Evolutionary conservation across 169 alveolate species (phyloP).

Genomic region (Plasmodium falciparum): DNA sequence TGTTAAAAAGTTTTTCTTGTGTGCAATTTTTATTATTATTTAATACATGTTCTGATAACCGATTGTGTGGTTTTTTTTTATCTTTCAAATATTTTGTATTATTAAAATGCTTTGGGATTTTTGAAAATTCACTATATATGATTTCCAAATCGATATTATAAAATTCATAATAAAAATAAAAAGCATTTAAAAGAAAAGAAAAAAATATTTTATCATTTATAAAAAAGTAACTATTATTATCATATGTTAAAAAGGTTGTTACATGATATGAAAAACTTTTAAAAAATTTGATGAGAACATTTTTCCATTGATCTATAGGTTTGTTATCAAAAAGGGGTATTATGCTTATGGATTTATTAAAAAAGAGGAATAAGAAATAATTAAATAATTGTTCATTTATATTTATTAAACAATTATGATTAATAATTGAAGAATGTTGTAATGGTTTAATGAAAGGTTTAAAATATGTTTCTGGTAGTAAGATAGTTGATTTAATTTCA

Average conservation of each 20-base stretch:
- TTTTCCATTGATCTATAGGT: conserved; percentile 58
- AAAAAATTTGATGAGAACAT: conserved; percentile 19
- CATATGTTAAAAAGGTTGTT: conserved; percentile 6
- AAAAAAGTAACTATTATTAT: conserved; percentile 4
- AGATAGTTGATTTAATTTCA: conserved; percentile 21
- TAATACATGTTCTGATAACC: conserved; percentile 1
- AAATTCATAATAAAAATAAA: conserved; percentile 68
- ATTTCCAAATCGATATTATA: conserved; percentile 20
- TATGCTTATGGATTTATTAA: conserved; percentile 59
- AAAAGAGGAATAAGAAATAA: conserved; percentile 48
- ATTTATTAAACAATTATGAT: conserved; percentile 21
- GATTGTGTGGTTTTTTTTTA: conserved; percentile 25
- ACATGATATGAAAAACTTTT: conserved; percentile 26
- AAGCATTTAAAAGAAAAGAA: conserved; percentile 67
- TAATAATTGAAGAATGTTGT: background rate
- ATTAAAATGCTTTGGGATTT: conserved; percentile 15
- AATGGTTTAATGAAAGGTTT: background rate
- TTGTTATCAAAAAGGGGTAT: conserved; percentile 72
- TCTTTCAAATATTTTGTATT: background rate
- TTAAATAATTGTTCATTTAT: conserved; percentile 40
- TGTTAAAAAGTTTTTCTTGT: conserved; percentile 39
- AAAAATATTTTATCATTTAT: conserved; percentile 38
- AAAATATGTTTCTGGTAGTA: conserved; percentile 34
- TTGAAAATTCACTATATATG: conserved; percentile 23
- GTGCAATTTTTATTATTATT: background rate